Evolutionary conservation across 495 filamentous ascomycete species (phyloP), one percentile per base, ranked within the genome.

Genomic region (Annulohypoxylon stygium): DNA sequence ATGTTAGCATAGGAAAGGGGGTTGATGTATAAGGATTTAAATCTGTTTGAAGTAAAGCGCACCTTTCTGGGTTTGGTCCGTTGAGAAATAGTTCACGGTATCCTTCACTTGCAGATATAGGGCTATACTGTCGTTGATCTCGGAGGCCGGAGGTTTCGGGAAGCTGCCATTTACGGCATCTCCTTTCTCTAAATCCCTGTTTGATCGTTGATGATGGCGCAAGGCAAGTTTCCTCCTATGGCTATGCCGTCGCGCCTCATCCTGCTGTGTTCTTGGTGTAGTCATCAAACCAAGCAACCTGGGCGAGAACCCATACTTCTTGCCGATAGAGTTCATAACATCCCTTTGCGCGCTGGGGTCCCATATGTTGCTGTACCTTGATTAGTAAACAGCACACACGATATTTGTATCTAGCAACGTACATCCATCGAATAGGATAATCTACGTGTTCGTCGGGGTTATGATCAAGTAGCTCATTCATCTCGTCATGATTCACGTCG

Each of bases 341-440:
- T 86, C 81, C 39, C 79, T 83, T 68, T 94, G 91, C 33, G 81
- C 75, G 68, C 89, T 87, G 9, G 91, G 92, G 54, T 85, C 80
- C 90, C 91, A 95, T n/a, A 94, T 86, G 71, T 93, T 92, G 62
- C 90, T 91, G 64, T 41, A 39, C 10, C 33, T 6, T 18, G 34
- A 12, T 72, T 37, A 74, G 75, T 45, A 36, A 73, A 41, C 76
- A 7, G 4, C 23, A 61, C 51, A 64, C 62, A 43, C 10, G 45
- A 33, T 34, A 23, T 43, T 9, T n/a, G 48, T 39, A 33, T 20
- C 34, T 2, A 18, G 51, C 7, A 59, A 78, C 87, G 78, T 83
- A 90, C 88, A 94, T 93, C 92, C 92, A 95, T 78, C 92, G 78
- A 5, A 85, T 78, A 37, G 82, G 81, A 39, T 77, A 75, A 12